Percentiles rank a stretch among this genome's conserved stretches.
Evolutionary conservation across 225 moss, liverwort and hornwort species (phyloP).

Genomic region (Anthoceros angustus): DNA sequence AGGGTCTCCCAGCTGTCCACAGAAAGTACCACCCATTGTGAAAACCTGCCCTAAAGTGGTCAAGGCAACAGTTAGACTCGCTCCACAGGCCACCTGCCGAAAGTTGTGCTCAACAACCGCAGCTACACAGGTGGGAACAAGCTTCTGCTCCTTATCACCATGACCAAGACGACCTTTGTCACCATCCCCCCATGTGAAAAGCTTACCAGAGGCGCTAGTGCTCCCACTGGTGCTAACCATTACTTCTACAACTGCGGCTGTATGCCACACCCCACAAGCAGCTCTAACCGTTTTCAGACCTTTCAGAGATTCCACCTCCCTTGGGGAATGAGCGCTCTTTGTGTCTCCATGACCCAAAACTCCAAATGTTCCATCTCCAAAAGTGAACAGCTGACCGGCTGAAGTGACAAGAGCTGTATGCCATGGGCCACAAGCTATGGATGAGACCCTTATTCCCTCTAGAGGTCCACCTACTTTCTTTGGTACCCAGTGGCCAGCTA

Average conservation of each 20-base stretch:
- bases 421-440: constrained; percentile 97
- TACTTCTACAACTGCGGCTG: constrained; percentile 94
- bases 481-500: constrained; percentile 97
- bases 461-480: constrained; percentile 78
- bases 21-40: constrained; percentile 87
- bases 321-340: constrained; percentile 53
- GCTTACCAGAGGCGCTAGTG: constrained; percentile 81
- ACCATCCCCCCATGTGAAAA: constrained; percentile 98
- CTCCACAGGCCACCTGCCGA: constrained; percentile 80
- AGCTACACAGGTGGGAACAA: constrained; percentile 94
- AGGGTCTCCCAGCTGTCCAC: constrained; percentile 83
- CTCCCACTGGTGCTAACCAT: constrained; percentile 87
- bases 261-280: constrained; percentile 99
- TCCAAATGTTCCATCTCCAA: constrained; percentile 96
- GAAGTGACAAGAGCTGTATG: constrained; percentile 91
- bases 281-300: constrained; percentile 89
- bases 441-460: constrained; percentile 75
- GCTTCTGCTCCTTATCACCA: constrained; percentile 90
- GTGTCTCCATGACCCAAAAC: constrained; percentile 95
- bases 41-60: constrained; percentile 88
- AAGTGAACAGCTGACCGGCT: constrained; percentile 86
- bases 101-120: constrained; percentile 90
- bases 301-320: constrained; percentile 94
- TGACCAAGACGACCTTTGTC: constrained; percentile 88
- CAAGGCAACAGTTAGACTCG: constrained; percentile 86